phyloP scores from a whole-genome alignment of 2,329 filamentous ascomycete species.

The Trichoderma sp. region DNA sequence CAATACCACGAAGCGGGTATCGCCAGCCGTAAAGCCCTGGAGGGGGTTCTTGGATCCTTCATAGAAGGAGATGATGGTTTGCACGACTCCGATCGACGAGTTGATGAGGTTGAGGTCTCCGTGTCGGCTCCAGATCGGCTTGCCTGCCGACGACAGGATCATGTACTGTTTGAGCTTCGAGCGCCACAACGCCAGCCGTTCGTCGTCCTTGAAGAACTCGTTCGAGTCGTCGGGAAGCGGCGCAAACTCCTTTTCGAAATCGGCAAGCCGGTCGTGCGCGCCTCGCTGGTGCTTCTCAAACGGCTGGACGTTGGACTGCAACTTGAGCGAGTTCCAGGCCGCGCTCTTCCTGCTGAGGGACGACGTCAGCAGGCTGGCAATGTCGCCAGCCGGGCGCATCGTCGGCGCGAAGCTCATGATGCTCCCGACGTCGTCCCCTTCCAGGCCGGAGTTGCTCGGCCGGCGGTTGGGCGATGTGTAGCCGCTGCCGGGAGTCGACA shows the following conservation, averaged over 20 bases:
- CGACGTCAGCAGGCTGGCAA: slow-evolving; percentile 79
- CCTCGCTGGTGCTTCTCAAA: slow-evolving; percentile 58
- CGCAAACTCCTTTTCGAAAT: slow-evolving; percentile 79
- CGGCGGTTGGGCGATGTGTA: slow-evolving; percentile 44
- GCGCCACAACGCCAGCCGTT: slow-evolving; percentile 75
- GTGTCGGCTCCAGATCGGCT: slow-evolving; percentile 95
- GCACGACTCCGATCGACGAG: slow-evolving; percentile 89
- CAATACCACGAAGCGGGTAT: slow-evolving; percentile 80
- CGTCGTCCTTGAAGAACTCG: slow-evolving; percentile 53
- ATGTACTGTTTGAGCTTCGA: slow-evolving; percentile 96
- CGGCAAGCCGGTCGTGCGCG: slow-evolving; percentile 58
- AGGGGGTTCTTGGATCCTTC: slow-evolving; percentile 77
- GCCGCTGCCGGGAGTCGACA: slow-evolving; percentile 47
- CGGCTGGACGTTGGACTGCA: slow-evolving; percentile 61
- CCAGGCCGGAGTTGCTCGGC: slow-evolving; percentile 43
- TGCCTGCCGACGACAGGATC: slow-evolving; percentile 92
- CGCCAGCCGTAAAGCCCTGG: slow-evolving; percentile 82
- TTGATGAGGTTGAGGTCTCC: slow-evolving; percentile 89
- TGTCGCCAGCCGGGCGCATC: slow-evolving; percentile 66
- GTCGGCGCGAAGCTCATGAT: slow-evolving; percentile 68
- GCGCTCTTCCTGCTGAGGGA: slow-evolving; percentile 66
- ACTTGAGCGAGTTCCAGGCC: slow-evolving; percentile 68
- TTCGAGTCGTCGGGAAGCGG: slow-evolving; percentile 61
- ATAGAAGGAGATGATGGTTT: slow-evolving; percentile 98
- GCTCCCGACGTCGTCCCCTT: slow-evolving; percentile 66